These are phyloP conservation scores for Saccharomyces hybrid DNA, from an alignment of 1,139 yeast genomes.

Conservation along the genomic window DNA sequence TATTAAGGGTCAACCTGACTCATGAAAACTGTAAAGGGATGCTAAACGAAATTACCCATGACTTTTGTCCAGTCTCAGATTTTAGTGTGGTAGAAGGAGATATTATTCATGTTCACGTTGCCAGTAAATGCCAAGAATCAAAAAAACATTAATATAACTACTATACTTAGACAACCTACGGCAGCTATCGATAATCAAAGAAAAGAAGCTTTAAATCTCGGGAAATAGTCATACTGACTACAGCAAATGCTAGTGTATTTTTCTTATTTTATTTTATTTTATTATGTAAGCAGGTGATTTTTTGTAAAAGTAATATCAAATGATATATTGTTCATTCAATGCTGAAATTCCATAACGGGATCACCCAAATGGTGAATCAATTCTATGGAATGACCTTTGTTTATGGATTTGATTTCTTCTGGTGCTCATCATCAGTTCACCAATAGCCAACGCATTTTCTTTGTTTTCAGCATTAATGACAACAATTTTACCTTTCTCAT, in stretches of 20 bases:
- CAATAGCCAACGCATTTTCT: slow-evolving; percentile 84
- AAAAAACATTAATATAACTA: not conserved
- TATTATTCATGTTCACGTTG: not conserved
- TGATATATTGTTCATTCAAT: slow-evolving; percentile 29
- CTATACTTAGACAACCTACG: not conserved
- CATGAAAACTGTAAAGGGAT: slow-evolving; percentile 8
- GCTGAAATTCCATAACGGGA: slow-evolving; percentile 66
- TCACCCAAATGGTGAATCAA: slow-evolving; percentile 82
- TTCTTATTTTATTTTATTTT: not conserved
- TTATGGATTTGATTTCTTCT: slow-evolving; percentile 76
- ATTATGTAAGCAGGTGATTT: not conserved
- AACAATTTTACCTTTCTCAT: slow-evolving; percentile 62
- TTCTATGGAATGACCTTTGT: slow-evolving; percentile 89
- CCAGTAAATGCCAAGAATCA: not conserved
- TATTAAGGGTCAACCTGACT: slow-evolving; percentile 11
- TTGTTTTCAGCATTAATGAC: slow-evolving; percentile 89
- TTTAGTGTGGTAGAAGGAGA: slow-evolving; percentile 11
- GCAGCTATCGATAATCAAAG: not conserved
- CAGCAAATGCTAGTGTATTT: slow-evolving; percentile 6
- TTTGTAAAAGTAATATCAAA: not conserved
- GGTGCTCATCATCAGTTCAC: slow-evolving; percentile 78
- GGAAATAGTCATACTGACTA: not conserved
- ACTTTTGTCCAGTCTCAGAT: slow-evolving; percentile 18
- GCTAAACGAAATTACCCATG: slow-evolving; percentile 13
- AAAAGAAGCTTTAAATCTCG: not conserved